These are phyloP conservation scores for Mitosporidium daphniae DNA, from an alignment of 371 early-diverging fungal genomes.

Conservation along the genomic window DNA sequence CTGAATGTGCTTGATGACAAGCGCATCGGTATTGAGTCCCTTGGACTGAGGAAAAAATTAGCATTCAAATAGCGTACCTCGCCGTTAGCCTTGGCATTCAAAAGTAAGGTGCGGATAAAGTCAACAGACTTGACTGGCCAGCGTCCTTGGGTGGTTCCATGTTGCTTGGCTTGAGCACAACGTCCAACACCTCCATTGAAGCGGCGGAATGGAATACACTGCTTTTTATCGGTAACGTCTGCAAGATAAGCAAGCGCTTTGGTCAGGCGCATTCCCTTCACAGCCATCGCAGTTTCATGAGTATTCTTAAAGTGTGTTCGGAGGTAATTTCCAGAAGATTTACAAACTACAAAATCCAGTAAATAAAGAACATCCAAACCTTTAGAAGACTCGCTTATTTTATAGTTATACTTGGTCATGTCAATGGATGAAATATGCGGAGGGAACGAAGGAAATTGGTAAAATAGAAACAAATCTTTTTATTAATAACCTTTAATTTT, in stretches of 20 bases:
- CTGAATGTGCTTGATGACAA: conserved; percentile 65
- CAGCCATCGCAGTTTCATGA: conserved; percentile 70
- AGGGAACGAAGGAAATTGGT: too few species aligned
- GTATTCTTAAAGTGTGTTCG: conserved; percentile 46
- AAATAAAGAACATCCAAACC: too few species aligned
- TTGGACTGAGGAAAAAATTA: conserved; percentile 15
- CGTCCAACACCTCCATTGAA: conserved; percentile 91
- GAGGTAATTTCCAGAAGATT: too few species aligned
- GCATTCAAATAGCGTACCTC: conserved; percentile 9
- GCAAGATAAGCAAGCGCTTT: conserved; percentile 76
- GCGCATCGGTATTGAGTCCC: conserved; percentile 22
- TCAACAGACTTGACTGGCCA: conserved; percentile 94
- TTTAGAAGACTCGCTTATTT: too few species aligned
- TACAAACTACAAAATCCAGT: too few species aligned
- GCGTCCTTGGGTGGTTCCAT: conserved; percentile 65
- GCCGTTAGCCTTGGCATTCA: conserved; percentile 88
- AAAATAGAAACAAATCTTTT: too few species aligned
- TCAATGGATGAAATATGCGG: too few species aligned
- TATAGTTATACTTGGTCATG: too few species aligned
- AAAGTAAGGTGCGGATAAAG: conserved; percentile 57
- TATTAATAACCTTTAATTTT: too few species aligned
- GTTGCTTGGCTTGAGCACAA: conserved; percentile 78
- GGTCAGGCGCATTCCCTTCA: conserved; percentile 58
- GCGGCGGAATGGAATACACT: conserved; percentile 82
- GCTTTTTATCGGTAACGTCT: conserved; percentile 80